These are phyloP conservation scores for Tilletia horrida DNA, from an alignment of 1,284 basidiomycete genomes.

Conservation along the genomic window DNA sequence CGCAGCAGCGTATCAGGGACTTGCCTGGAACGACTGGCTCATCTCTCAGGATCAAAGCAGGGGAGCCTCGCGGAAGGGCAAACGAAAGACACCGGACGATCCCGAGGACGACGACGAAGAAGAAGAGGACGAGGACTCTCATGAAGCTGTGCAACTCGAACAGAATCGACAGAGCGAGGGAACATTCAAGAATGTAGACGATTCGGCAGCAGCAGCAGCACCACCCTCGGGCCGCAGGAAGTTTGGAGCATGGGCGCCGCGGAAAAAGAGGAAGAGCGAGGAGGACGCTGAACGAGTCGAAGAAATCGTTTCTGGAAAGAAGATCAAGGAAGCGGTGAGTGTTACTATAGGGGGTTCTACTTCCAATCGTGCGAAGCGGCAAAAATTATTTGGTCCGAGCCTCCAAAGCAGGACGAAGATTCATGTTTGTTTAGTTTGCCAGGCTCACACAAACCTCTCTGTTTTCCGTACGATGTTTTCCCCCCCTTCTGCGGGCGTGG, in stretches of 20 bases:
- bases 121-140: not conserved
- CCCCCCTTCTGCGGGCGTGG: not conserved
- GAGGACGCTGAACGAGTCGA: not conserved
- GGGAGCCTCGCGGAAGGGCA: not conserved
- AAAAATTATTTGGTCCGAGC: too few species aligned
- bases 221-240: not conserved
- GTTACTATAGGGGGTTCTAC: not conserved
- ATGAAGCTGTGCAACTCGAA: not conserved
- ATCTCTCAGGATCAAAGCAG: not conserved
- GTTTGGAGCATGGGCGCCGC: not conserved
- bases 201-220: not conserved
- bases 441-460: too few species aligned
- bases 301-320: not conserved
- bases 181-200: too few species aligned
- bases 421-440: too few species aligned
- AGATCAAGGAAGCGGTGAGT: not conserved
- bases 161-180: too few species aligned
- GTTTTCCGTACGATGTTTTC: not conserved
- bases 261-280: conserved; percentile 6
- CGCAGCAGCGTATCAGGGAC: not conserved
- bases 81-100: not conserved
- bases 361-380: not conserved
- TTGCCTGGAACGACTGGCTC: conserved; percentile 5
- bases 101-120: not conserved
- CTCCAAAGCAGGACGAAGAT: too few species aligned